Conservation (phyloP, 257 asterid genomes). For the Buddleja alternifolia region DNA sequence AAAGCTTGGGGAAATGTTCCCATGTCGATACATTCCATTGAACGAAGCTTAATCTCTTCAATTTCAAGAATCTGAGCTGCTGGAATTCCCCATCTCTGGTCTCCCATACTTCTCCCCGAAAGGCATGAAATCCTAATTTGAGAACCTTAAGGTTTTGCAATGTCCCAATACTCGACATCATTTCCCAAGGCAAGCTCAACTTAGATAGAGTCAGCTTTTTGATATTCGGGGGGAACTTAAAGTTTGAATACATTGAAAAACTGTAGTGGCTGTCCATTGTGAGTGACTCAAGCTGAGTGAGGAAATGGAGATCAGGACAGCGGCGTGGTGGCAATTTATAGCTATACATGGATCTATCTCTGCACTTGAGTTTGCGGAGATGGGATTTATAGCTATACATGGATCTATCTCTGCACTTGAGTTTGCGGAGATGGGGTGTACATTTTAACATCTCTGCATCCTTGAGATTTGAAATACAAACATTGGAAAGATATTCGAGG, state of each 20-base stretch:
- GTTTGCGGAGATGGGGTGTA: slow-evolving; percentile 25
- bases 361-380: slow-evolving; percentile 28
- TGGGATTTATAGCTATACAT: too few species aligned
- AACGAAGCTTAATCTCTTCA: background rate
- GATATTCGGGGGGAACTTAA: slow-evolving; percentile 15
- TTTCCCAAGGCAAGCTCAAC: background rate
- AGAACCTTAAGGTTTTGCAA: slow-evolving; percentile 25
- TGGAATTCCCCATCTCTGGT: slow-evolving; percentile 29
- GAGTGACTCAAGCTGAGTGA: slow-evolving; percentile 17
- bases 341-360: too few species aligned
- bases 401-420: too few species aligned
- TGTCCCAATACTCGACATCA: slow-evolving; percentile 19
- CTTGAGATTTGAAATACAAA: background rate
- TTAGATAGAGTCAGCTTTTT: slow-evolving; percentile 24
- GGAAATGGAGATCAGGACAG: slow-evolving; percentile 1
- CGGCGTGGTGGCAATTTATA: too few species aligned
- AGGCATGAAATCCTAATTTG: slow-evolving; percentile 1
- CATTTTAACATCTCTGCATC: slow-evolving; percentile 30
- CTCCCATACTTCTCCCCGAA: slow-evolving; percentile 5
- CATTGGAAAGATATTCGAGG: slow-evolving; percentile 17
- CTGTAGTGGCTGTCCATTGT: background rate
- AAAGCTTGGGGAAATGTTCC: slow-evolving; percentile 24
- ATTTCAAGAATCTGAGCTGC: slow-evolving; percentile 27
- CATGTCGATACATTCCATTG: background rate
- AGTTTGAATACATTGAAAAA: background rate